phyloP scores from a whole-genome alignment of 2,329 filamentous ascomycete genomes.

The Triangularia verruculosa region DNA sequence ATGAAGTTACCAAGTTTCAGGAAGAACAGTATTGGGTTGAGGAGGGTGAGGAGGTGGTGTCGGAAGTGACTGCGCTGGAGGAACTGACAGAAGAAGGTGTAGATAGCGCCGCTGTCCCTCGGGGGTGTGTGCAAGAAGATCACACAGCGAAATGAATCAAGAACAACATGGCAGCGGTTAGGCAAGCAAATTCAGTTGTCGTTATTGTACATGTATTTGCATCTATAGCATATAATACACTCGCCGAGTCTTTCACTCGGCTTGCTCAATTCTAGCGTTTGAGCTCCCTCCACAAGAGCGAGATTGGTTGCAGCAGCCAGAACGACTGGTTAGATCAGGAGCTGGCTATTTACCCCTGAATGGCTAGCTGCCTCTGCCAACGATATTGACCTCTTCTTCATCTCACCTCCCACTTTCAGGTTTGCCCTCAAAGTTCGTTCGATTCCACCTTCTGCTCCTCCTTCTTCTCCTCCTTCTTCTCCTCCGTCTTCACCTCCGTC shows the following conservation, averaged over 20 bases:
- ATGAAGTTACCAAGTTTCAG: constrained; percentile 71
- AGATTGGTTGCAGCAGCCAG: no score
- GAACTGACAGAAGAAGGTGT: constrained; percentile 2
- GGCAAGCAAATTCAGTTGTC: no score
- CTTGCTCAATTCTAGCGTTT: neutral
- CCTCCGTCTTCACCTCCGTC: constrained; percentile 24
- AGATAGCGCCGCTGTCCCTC: neutral
- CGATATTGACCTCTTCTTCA: neutral
- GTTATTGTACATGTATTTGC: constrained; percentile 7
- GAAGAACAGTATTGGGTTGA: constrained; percentile 50
- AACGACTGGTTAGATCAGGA: no score
- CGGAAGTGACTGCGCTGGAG: no score
- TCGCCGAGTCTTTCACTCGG: neutral
- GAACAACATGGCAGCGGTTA: no score
- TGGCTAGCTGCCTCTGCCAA: no score
- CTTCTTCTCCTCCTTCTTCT: constrained; percentile 18
- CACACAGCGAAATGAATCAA: no score
- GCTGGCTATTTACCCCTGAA: no score
- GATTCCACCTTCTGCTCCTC: neutral
- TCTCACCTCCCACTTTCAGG: neutral
- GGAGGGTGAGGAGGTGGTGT: constrained; percentile 1
- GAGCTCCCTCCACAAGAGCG: neutral
- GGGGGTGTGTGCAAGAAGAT: neutral
- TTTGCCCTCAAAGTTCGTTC: neutral
- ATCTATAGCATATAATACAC: neutral